These are phyloP conservation scores for Stachybotrys echinatus DNA, from an alignment of 2,329 filamentous ascomycete species.

Conservation along the genomic window DNA sequence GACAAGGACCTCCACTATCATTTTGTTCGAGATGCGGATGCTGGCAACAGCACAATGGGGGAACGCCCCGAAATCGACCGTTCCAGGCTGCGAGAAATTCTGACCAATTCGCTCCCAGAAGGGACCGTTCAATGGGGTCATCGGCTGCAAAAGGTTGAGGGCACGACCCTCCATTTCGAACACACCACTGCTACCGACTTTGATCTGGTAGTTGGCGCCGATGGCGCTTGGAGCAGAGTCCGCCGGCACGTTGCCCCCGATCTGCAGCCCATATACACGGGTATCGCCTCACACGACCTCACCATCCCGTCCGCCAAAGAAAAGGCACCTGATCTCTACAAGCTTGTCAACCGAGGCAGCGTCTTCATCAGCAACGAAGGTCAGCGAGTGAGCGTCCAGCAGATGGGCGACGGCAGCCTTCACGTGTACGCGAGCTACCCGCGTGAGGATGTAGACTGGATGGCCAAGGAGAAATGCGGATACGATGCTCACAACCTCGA, in stretches of 20 bases:
- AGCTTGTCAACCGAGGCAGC: constrained; percentile 41
- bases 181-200: constrained; percentile 28
- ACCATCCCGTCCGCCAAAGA: constrained; percentile 33
- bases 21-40: constrained; percentile 18
- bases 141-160: constrained; percentile 33
- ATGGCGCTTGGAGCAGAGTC: constrained; percentile 32
- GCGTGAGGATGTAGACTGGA: constrained; percentile 32
- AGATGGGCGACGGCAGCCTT: constrained; percentile 44
- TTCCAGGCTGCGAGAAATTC: constrained; percentile 33
- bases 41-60: constrained; percentile 15
- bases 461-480: constrained; percentile 29
- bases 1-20: constrained; percentile 32
- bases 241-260: constrained; percentile 24
- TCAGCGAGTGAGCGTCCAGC: constrained; percentile 30
- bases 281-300: constrained; percentile 37
- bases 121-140: constrained; percentile 41
- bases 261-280: constrained; percentile 37
- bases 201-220: constrained; percentile 30
- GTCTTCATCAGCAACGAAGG: constrained; percentile 38
- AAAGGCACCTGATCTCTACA: constrained; percentile 35
- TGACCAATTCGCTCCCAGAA: constrained; percentile 38
- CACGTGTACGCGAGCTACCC: constrained; percentile 31
- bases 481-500: constrained; percentile 35
- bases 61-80: constrained; percentile 51
- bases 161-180: constrained; percentile 31